Base-by-base conservation (phyloP, 2,329 filamentous ascomycete genomes). In the Ceratocystis huliohia region DNA sequence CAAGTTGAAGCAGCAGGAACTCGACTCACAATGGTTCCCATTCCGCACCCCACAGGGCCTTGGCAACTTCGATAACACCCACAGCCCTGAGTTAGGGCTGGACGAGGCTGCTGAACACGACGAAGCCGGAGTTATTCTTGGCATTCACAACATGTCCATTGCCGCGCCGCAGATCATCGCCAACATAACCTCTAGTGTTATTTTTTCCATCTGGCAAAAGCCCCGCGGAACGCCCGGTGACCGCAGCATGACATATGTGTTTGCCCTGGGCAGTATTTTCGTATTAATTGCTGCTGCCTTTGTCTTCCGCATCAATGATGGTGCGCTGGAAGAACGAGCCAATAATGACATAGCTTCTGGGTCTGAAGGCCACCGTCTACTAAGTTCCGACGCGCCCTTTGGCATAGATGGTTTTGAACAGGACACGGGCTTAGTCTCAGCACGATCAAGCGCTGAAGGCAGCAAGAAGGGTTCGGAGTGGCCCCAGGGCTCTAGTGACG, bases 111-210 rank as follows among this genome's bases (percentile, higher is more conserved):
- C 84, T 30, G 81, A 84, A 48, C 79, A 84, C 1, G 88, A 92
- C 72, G 88, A 94, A 73, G 90, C 91, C 3, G 91, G 93, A 53
- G 88, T 96, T 50, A 91, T 97, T 57, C 82, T 97, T 1, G 93
- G 93, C 7, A 91, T 97, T 65, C 93, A 97, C 79, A 97, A 97
- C 75, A 93, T 97, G 77, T 88, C 92, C 17, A 89, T 97, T 70
- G 91, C 92, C 0, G 86, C 91, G 4, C 93, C 93, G 1, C 93
- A 97, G 74, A 92, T 96, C 68, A 82, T 96, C 65, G 91, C 93
- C 10, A 96, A 91, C 5, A 77, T 96, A 33, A 85, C 88, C 28
- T 93, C 89, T 68, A 91, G 88, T 72, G 79, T 88, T 68, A 88
- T 97, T 69, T 97, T 97, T 78, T 87, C 85, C 73, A 78, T 87